Evolutionary conservation across 1,139 yeast species (phyloP), one percentile per base, ranked within the genome.

Genomic region (Saccharomyces hybrid): DNA sequence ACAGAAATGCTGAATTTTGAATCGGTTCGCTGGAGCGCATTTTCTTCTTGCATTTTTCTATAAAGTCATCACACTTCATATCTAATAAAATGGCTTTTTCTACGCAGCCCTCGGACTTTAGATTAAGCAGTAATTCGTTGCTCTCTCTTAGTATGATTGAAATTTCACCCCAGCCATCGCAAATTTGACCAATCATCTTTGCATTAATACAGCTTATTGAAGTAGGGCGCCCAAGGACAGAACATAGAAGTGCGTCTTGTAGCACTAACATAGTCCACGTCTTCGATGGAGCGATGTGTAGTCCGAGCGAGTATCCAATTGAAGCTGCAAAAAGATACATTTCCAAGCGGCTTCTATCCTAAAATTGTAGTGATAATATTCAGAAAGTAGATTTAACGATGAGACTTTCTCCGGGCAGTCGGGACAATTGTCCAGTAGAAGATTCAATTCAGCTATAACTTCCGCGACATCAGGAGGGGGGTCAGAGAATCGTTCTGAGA

Each of bases 321-420:
- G 58, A 54, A 9, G 58, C 55, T 5, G 58, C 58, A 52, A 48
- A 48, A 50, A 54, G 3, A 48, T 56, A 12, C 53, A 50, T 47
- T 54, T 56, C 58, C 57, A 56, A 9, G 58, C 58, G 4, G 55
- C 32, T 48, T 56, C 58, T 16, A 56, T 52, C 46, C 50, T 54
- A 14, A 52, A 52, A 14, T 56, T 56, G 44, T 34, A 54, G 28
- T 56, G 58, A 27, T 56, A 56, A 26, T 56, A 54, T 46, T 56
- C 58, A 4, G 58, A 51, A 38, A 56, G 53, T 8, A 56, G 51
- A 14, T 52, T 41, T n/a, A 51, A 44, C 14, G 58, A 47, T 6
- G 55, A 49, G 7, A 56, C 57, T 44, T 56, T 56, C 46, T 56
- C 55, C 6, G 54, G 53, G 29, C 57, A 56, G 34, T 56, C 58